Conservation (phyloP, 345 rosid genomes). For the Fremontodendron californicum region DNA sequence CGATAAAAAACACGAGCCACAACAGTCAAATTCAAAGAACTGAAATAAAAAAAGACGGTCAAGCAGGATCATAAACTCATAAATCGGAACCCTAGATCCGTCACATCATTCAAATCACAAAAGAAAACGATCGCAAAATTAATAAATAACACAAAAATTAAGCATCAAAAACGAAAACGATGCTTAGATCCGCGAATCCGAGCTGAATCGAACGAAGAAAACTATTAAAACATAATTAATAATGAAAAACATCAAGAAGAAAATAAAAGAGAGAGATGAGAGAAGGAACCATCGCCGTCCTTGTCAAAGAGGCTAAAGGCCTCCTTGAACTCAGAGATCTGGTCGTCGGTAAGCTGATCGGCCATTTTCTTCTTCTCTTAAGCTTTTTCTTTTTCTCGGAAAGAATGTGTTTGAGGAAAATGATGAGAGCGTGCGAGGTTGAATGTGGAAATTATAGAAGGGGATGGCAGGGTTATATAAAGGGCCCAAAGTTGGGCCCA, state of each 20-base stretch:
- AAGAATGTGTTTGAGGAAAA: background rate
- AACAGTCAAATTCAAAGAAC: constrained; percentile 3
- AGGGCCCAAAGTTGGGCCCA: constrained; percentile 5
- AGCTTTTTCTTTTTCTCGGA: background rate
- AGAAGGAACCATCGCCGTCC: constrained; percentile 23
- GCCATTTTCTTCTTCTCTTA: constrained; percentile 12
- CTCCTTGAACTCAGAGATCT: constrained; percentile 28
- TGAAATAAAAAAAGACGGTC: background rate
- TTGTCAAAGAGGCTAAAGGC: constrained; percentile 24
- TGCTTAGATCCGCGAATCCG: background rate
- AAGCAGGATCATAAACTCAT: background rate
- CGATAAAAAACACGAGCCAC: background rate
- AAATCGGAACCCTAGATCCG: constrained; percentile 16
- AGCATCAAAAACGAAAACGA: background rate
- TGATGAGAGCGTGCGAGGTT: background rate
- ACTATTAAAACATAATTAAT: background rate
- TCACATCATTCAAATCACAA: background rate
- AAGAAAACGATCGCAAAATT: background rate
- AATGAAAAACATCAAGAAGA: background rate
- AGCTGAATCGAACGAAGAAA: background rate
- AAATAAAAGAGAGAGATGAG: background rate
- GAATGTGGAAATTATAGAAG: background rate
- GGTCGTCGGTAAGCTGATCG: constrained; percentile 25
- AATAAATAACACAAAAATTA: background rate
- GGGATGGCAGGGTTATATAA: background rate